Base-by-base conservation (phyloP, 768 basidiomycete genomes). In the Crucibulum laeve region DNA sequence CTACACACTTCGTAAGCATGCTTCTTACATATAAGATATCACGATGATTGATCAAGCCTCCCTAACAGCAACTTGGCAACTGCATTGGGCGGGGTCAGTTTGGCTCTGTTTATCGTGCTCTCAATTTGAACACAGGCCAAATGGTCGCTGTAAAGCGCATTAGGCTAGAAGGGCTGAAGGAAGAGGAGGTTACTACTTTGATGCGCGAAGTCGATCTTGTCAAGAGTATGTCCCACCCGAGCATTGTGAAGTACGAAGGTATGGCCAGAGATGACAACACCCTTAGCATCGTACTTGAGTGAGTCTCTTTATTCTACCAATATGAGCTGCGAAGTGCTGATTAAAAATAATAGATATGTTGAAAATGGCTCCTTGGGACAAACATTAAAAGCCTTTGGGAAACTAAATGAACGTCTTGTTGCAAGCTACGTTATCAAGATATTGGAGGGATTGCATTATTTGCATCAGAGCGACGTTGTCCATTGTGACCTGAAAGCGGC, bases 131-230 rank as follows among this genome's bases (percentile, higher is more conserved):
- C 49, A 93, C 87, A 1, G 95, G 95, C 13, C 90, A 95, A 63
- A 95, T 91, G 81, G 93, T 95, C n/a, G 95, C 95, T n/a, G 91
- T 98, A 40, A 99, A 99, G 68, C 84, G 91, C 23, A 95, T 99
- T 54, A 74, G 86, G 40, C 70, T 98, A 26, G 88, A 90, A 40
- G 95, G 92, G 5, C 70, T 96, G 56, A 86, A 87, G 60, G 93
- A 96, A 63, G 84, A 83, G 15, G 94, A 98, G 58, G 83, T 97
- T 15, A 78, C 76, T 38, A 86, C 91, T 58, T 75, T 98, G 38
- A 96, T 95, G 91, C 79, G 79, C 50, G 95, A 99, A 61, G 95
- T 98, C 13, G 88, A 93, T 54, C 69, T 99, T 25, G 80, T 97
- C 54, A 93, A 93, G 70, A 78, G 87, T 36, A 67, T 98, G 32